Evolutionary conservation across 1,284 basidiomycete genomes (phyloP), one percentile per base, ranked within the genome.

Genomic region (Schizophyllum commune): DNA sequence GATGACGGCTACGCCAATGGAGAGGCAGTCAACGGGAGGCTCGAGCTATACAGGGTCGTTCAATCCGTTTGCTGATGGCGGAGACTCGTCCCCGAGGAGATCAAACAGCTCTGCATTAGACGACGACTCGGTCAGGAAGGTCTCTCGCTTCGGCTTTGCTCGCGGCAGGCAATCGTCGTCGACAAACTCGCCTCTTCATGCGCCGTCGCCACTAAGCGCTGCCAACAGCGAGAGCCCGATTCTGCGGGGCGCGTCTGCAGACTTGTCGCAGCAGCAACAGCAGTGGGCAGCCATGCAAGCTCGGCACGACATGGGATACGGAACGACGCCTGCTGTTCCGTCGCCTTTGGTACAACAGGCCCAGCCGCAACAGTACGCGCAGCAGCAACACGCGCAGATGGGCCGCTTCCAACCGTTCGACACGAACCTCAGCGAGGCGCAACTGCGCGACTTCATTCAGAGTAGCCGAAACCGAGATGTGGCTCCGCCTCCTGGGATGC

Each of bases 111-210:
- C 75, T 51, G 73, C 75, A 3, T 65, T 83, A 13, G 89, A 90
- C 58, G 88, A 91, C 60, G 88, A 90, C 60, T 67, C 73, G 4
- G 72, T 73, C 17, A 77, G 89, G 61, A 88, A 87, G 66, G 81
- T 91, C 51, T 93, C 91, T 6, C 81, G 92, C 20, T 94, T 94
- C 73, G 89, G 86, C 19, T 94, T 94, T 71, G 92, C 92, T 9
- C 83, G 89, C 21, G 86, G 86, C 17, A 80, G 83, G 55, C 88
- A 86, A 64, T 83, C 86, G 8, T 69, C 78, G 56, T 70, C 84
- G 1, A 65, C 68, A 19, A 83, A 84, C 13, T 88, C 87, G 20
- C 85, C 87, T 52, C 73, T 82, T 47, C 81, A 84, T 61, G 75
- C 79, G 4, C 70, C 85, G 21, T 84, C 86, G 17, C 83, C 86